Conservation (phyloP, 495 filamentous ascomycete genomes). For the Trichoderma reesei region DNA sequence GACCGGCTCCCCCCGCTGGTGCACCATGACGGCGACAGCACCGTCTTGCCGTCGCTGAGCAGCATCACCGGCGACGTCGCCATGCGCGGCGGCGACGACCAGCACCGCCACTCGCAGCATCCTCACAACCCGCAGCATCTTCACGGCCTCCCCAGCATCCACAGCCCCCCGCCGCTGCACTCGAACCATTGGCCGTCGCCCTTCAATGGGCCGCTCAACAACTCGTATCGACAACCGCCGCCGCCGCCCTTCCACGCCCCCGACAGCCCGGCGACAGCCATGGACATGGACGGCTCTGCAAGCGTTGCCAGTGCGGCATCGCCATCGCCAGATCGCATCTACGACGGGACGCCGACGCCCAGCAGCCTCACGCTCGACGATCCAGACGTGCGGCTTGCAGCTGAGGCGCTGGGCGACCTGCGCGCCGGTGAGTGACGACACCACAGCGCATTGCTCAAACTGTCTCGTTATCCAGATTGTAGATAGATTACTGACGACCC, state of each 20-base stretch:
- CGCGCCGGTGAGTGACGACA: conserved; percentile 62
- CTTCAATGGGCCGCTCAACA: conserved; percentile 11
- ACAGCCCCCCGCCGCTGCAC: conserved; percentile 7
- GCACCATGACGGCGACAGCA: conserved; percentile 11
- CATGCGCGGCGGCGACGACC: conserved; percentile 1
- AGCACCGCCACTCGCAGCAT: conserved; percentile 4
- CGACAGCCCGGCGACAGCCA: conserved; percentile 15
- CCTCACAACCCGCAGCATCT: neutral
- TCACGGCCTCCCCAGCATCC: too few species aligned
- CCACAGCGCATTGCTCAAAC: too few species aligned
- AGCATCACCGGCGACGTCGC: conserved; percentile 27
- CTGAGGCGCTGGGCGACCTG: conserved; percentile 76
- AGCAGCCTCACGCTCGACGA: conserved; percentile 67
- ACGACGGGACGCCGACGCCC: conserved; percentile 27
- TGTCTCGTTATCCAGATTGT: too few species aligned
- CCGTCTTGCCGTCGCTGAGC: conserved; percentile 32
- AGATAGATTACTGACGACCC: conserved; percentile 8
- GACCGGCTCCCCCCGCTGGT: conserved; percentile 8
- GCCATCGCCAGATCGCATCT: conserved; percentile 23
- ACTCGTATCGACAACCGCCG: conserved; percentile 11
- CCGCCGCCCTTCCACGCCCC: conserved; percentile 8
- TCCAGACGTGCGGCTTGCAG: conserved; percentile 67
- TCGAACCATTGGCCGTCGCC: conserved; percentile 11
- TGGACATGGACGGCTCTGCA: conserved; percentile 20
- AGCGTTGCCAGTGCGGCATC: conserved; percentile 32